Percentiles rank a stretch among this genome's conserved stretches.
Conservation (phyloP, 768 basidiomycete species). For the Serendipita indica region DNA sequence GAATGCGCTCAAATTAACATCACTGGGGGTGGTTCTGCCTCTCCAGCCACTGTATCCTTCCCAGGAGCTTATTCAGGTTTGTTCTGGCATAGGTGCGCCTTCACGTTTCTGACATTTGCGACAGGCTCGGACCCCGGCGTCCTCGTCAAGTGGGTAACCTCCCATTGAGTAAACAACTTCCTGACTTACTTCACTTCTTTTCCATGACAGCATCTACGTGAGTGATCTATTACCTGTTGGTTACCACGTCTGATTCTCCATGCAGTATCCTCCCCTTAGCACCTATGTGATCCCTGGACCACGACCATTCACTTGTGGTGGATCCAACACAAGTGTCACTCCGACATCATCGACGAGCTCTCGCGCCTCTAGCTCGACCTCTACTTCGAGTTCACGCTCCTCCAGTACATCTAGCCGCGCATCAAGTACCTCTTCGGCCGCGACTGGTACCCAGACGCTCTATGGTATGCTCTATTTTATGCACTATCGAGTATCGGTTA, state of each 20-base stretch:
- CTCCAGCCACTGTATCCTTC: slow-evolving; percentile 12
- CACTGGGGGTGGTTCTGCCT: slow-evolving; percentile 16
- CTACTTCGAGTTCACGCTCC: not conserved
- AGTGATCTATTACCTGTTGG: not conserved
- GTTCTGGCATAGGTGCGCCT: not conserved
- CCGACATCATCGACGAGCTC: not conserved
- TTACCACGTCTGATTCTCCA: not conserved
- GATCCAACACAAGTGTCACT: slow-evolving; percentile 3
- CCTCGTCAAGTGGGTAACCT: slow-evolving; percentile 20
- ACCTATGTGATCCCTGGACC: slow-evolving; percentile 15
- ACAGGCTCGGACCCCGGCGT: slow-evolving; percentile 24
- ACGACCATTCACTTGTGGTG: slow-evolving; percentile 20
- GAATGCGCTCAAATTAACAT: slow-evolving; percentile 27
- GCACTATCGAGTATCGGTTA: no score
- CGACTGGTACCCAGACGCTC: no score
- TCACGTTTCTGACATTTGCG: not conserved
- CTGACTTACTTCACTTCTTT: not conserved
- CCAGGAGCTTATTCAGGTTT: slow-evolving; percentile 16
- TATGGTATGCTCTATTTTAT: no score
- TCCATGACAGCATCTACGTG: not conserved
- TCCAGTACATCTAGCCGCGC: not conserved
- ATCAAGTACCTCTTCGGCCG: not conserved
- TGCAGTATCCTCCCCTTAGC: not conserved
- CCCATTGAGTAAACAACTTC: no score
- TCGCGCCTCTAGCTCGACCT: not conserved